phyloP scores from a whole-genome alignment of 768 basidiomycete genomes.

The Lactarius trivialis region DNA sequence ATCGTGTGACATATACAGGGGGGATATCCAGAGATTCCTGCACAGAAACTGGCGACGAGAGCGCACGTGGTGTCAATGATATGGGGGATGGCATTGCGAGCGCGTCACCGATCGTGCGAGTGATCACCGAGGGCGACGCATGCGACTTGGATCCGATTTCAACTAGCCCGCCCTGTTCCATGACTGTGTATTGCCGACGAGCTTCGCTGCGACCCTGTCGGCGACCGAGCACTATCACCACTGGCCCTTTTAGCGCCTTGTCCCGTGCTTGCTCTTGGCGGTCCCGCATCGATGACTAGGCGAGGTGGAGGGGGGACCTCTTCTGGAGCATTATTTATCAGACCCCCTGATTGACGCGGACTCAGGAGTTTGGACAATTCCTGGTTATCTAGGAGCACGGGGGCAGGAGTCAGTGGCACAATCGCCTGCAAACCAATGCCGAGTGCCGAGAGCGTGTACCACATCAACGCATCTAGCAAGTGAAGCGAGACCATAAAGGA shows the following conservation, averaged over 20 bases:
- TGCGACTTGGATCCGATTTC: constrained; percentile 47
- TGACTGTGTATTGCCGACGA: constrained; percentile 50
- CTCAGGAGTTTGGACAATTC: not conserved
- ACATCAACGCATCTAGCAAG: not conserved
- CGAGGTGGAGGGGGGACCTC: not conserved
- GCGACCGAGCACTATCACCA: not conserved
- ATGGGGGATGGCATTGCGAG: constrained; percentile 9
- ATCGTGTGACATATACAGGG: not conserved
- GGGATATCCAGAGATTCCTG: not conserved
- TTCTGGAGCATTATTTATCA: constrained; percentile 8
- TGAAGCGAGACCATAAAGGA: not conserved
- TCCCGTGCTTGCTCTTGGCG: not conserved
- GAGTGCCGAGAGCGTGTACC: constrained; percentile 35
- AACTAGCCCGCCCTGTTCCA: constrained; percentile 61
- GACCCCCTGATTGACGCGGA: not conserved
- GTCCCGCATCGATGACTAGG: not conserved
- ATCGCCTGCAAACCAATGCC: constrained; percentile 58
- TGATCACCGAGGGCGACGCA: constrained; percentile 31
- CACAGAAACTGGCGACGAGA: not conserved
- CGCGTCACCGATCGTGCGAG: constrained; percentile 36
- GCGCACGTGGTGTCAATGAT: not conserved
- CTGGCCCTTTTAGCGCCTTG: not conserved
- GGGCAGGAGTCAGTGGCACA: constrained; percentile 27
- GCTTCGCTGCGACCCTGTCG: constrained; percentile 16
- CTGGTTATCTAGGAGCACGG: constrained; percentile 13